Base-by-base conservation (phyloP, 192 early-diverging fungal species). In the Coemansia sp. region DNA sequence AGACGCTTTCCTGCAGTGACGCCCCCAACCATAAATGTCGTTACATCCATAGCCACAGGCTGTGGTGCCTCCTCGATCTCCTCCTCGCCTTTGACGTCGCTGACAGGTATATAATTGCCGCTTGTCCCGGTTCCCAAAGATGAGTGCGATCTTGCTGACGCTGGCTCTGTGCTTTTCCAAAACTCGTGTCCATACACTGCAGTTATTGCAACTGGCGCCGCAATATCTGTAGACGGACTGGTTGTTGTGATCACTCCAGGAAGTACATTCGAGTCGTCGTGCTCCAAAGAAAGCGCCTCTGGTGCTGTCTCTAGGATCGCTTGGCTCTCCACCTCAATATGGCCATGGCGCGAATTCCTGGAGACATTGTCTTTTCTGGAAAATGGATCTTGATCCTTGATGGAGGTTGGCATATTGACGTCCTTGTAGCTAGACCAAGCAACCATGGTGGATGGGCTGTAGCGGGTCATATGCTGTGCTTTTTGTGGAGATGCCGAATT, bases 1-100 rank as follows among this genome's bases (percentile, higher is more conserved):
- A 53, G 39, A 10, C 79, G 67, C 68, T 63, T 69, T 12, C 79
- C 79, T 12, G 70, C 63, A 25, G 74, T 53, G 25, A 82, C 79
- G 6, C 79, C 74, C 29, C 79, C 79, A 13, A 82, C 71, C 74
- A 82, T 55, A 42, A 72, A 82, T 18, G 79, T 82, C 16, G 79
- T 67, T 42, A 82, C 79, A 26, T 76, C 79, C 29, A 76, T 57
- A 34, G 75, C 74, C 67, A 82, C 72, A 6, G 79, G 79, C 62
- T 65, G 70, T n/a, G 79, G 79, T 20, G 70, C 79, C 61, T 82
- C 74, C 58, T 82, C 79, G 12, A 82, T 76, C 67, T 82, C 79
- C 42, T 82, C 79, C 29, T 82, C 79, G 28, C 28, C 55, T 20
- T 57, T 57, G 1, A 34, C 31, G 51, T 73, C 75, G 23, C 67